Base-by-base conservation (phyloP, 1,284 basidiomycete species). In the Microbotryomycetes sp. region DNA sequence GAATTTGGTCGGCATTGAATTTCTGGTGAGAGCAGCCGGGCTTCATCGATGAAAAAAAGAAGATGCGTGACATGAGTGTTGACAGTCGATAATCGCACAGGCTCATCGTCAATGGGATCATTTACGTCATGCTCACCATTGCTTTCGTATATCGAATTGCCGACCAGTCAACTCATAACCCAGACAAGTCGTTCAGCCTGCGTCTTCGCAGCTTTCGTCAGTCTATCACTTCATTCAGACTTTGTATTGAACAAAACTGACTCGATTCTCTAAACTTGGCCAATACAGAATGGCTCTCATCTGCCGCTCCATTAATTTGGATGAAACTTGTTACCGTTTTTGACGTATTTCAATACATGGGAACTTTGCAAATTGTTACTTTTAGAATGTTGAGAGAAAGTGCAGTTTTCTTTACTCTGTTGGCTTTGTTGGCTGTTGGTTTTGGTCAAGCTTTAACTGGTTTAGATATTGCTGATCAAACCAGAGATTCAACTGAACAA, bases 61-160 rank as follows among this genome's bases (percentile, higher is more conserved):
- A n/a, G n/a, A n/a, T n/a, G n/a, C n/a, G n/a, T n/a, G n/a, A n/a
- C n/a, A n/a, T n/a, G n/a, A n/a, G n/a, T n/a, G n/a, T n/a, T n/a
- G n/a, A n/a, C n/a, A n/a, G n/a, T n/a, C n/a, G n/a, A n/a, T n/a
- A n/a, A n/a, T n/a, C n/a, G n/a, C n/a, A 81, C 88, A 70, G 82
- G 83, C n/a, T 93, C 92, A 73, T 93, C 19, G 79, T 90, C 50
- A 83, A 84, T 30, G 79, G 88, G 58, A 69, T 85, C 22, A 92
- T 86, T 12, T 86, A 92, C 70, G 76, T 78, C 0, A 76, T 94
- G 0, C 79, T 93, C 5, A 71, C 86, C 1, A 74, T 84, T 4
- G 89, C 90, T 0, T 92, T 93, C 72, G 73, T 9, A 74, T 93
- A 68, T 54, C 87, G 92, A 46, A 70, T 92, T 3, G 76, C 80